Evolutionary conservation across 2,329 filamentous ascomycete species (phyloP).

Genomic region (Nigrospora osmanthi): DNA sequence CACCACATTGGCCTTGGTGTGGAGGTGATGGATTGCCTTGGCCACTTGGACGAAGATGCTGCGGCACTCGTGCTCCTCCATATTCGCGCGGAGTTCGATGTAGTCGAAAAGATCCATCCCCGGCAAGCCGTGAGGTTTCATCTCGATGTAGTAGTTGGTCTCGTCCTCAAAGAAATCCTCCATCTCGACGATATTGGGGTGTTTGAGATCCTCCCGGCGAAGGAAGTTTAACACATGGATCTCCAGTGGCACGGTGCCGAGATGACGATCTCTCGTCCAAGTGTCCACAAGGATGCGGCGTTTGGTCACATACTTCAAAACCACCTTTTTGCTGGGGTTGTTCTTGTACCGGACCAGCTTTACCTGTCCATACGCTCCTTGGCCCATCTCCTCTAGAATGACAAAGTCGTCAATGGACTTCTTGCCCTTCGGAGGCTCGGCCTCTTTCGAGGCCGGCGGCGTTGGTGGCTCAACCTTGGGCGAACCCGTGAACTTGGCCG

Average conservation of each 20-base stretch:
- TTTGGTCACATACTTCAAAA: slow-evolving; percentile 97
- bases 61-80: slow-evolving; percentile 89
- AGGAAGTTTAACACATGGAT: slow-evolving; percentile 96
- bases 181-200: slow-evolving; percentile 68
- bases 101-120: slow-evolving; percentile 99
- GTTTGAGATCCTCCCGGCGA: slow-evolving; percentile 59
- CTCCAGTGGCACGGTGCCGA: slow-evolving; percentile 92
- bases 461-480: slow-evolving; percentile 15
- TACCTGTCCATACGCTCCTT: slow-evolving; percentile 95
- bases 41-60: slow-evolving; percentile 95
- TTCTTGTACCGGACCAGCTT: slow-evolving; percentile 86
- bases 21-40: slow-evolving; percentile 81
- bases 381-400: slow-evolving; percentile 96
- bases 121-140: slow-evolving; percentile 88
- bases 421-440: slow-evolving; percentile 43
- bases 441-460: slow-evolving; percentile 24
- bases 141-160: slow-evolving; percentile 97
- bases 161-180: slow-evolving; percentile 71
- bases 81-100: slow-evolving; percentile 90
- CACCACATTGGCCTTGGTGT: slow-evolving; percentile 84
- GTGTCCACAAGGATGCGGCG: slow-evolving; percentile 94
- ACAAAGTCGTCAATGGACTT: slow-evolving; percentile 85
- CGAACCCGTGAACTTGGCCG: slow-evolving; percentile 40
- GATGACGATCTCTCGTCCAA: slow-evolving; percentile 87
- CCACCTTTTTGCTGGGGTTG: slow-evolving; percentile 68